Evolutionary conservation across 225 moss, liverwort and hornwort genomes (phyloP).

Genomic region (Pseudoscleropodium purum): DNA sequence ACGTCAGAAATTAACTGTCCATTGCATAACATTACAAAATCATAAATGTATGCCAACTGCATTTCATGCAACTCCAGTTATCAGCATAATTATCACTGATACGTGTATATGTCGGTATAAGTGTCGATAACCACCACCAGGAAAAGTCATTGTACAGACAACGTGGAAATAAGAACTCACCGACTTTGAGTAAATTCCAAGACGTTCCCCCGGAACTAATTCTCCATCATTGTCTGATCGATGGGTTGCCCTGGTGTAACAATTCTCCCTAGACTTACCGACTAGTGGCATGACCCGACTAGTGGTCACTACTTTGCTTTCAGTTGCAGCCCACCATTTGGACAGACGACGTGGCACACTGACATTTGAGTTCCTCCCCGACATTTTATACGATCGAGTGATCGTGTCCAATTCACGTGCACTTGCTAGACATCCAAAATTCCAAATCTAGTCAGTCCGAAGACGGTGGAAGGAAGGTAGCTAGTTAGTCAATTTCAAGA

Average conservation of each 20-base stretch:
- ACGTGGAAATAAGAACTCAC: not conserved
- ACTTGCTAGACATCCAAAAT: not conserved
- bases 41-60: rapidly evolving
- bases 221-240: not conserved
- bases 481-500: not conserved
- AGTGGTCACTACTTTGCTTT: not conserved
- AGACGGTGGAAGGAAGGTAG: not conserved
- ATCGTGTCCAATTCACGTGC: not conserved
- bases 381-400: not conserved
- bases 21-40: not conserved
- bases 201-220: not conserved
- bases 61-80: not conserved
- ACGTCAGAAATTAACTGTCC: not conserved
- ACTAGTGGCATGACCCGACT: too few species aligned
- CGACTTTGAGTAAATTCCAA: not conserved
- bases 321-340: not conserved
- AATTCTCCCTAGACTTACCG: not conserved
- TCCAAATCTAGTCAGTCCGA: not conserved
- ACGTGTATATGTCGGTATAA: not conserved
- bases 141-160: not conserved
- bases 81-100: not conserved
- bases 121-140: not conserved
- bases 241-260: not conserved
- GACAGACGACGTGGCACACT: not conserved
- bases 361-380: not conserved